A percentile compares a stretch with the other conserved stretches of the same genome.
These are phyloP conservation scores for Globisporangium nunn DNA, from an alignment of 352 stramenopile species.

Conservation along the genomic window DNA sequence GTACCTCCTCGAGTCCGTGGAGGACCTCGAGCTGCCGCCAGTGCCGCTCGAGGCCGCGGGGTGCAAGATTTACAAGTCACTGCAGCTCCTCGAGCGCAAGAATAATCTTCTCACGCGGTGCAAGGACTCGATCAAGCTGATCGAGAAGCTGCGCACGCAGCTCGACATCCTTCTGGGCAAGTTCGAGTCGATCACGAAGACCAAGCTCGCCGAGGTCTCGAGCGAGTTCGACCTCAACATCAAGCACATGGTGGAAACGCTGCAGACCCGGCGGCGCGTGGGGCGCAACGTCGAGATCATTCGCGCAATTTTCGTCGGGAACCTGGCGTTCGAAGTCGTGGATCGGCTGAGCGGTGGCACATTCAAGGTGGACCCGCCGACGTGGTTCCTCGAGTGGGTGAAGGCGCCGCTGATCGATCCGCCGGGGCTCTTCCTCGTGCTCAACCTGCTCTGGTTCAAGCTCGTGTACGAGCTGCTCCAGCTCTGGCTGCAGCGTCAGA, in stretches of 20 bases:
- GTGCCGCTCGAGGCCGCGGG: slow-evolving; percentile 41
- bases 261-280: slow-evolving; percentile 51
- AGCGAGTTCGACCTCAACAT: slow-evolving; percentile 87
- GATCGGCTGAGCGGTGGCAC: slow-evolving; percentile 90
- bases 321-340: slow-evolving; percentile 92
- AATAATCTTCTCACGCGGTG: slow-evolving; percentile 89
- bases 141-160: slow-evolving; percentile 87
- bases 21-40: slow-evolving; percentile 72
- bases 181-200: slow-evolving; percentile 83
- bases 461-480: slow-evolving; percentile 56
- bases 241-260: slow-evolving; percentile 73
- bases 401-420: slow-evolving; percentile 56
- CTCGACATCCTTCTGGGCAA: slow-evolving; percentile 91
- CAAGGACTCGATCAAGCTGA: slow-evolving; percentile 94
- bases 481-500: slow-evolving; percentile 22
- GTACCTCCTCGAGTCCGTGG: slow-evolving; percentile 93
- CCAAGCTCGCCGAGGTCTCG: slow-evolving; percentile 85
- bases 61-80: slow-evolving; percentile 88
- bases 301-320: slow-evolving; percentile 89
- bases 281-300: slow-evolving; percentile 80
- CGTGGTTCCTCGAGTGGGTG: slow-evolving; percentile 78
- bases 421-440: slow-evolving; percentile 67
- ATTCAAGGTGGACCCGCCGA: slow-evolving; percentile 88
- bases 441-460: slow-evolving; percentile 70
- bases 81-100: slow-evolving; percentile 86